Evolutionary conservation across 2,329 filamentous ascomycete species (phyloP), one percentile per base, ranked within the genome.

Genomic region (Epichloe hybrida): DNA sequence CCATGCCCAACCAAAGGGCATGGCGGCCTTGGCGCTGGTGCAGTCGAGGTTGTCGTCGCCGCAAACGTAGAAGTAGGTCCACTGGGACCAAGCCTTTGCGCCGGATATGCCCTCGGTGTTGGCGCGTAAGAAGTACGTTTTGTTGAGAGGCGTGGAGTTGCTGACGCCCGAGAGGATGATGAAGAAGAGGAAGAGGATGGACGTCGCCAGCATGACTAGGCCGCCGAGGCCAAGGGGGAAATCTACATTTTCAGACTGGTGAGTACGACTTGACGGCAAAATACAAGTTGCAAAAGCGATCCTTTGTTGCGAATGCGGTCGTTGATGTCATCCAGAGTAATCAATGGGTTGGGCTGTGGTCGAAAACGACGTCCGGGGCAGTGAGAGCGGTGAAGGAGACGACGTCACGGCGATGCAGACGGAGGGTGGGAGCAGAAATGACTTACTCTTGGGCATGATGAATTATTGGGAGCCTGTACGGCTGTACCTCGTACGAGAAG

Each of bases 51-150:
- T 79, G 54, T 70, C 70, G 34, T 72, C 72, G 49, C 82, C 80
- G 70, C 90, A 95, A 54, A 94, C 73, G 66, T 86, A 83, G 74
- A 94, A 93, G 70, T 85, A 95, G 37, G 89, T 94, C 91, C 91
- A 97, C 70, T 91, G 83, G 12, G 88, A 83, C 17, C 76, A 59
- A 48, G 73, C 55, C 49, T 83, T 79, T 12, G 88, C 83, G 46
- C 83, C 82, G 3, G 77, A 72, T 62, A 95, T 89, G 62, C 75
- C 80, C 35, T 70, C 72, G 1, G 90, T 95, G 63, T 86, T 77
- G 60, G 87, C 87, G 62, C 84, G 75, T 35, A 97, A 80, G 73
- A 96, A 95, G 69, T 88, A 96, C 56, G 89, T 88, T 53, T 81
- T 71, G 66, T 85, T 79, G 50, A 94, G 72, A 2, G 78, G 78